Percentiles rank a stretch among this genome's conserved stretches.
Conservation (phyloP, 2,329 filamentous ascomycete genomes). For the Aspergillus unguis region DNA sequence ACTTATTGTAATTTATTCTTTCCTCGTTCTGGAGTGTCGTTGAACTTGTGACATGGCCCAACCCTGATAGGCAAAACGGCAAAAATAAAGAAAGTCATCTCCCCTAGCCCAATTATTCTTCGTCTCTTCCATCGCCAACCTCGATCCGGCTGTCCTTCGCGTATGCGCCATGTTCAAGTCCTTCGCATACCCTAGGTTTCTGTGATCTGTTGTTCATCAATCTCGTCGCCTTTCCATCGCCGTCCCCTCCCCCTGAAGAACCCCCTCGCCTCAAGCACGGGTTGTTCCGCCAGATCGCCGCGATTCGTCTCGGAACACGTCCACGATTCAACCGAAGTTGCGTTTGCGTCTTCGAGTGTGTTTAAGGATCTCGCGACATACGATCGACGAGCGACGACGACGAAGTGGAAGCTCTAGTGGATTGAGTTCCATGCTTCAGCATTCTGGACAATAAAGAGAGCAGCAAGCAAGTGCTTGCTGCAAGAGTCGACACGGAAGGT, state of each 20-base stretch:
- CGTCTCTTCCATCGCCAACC: conserved; percentile 16
- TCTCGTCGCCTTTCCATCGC: conserved; percentile 4
- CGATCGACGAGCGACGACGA: conserved; percentile 18
- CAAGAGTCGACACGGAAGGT: conserved; percentile 48
- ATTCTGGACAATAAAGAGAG: conserved; percentile 44
- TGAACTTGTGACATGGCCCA: conserved; percentile 20
- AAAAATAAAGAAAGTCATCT: conserved; percentile 10
- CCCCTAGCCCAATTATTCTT: conserved; percentile 12
- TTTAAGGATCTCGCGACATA: conserved; percentile 25
- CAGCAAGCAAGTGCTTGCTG: conserved; percentile 49
- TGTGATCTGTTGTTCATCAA: conserved; percentile 26
- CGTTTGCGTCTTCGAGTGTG: conserved; percentile 1
- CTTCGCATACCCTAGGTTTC: conserved; percentile 28
- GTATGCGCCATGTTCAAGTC: conserved; percentile 35
- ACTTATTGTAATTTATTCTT: conserved; percentile 17
- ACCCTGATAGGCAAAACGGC: conserved; percentile 11
- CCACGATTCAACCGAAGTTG: conserved; percentile 4
- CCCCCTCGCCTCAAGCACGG: conserved; percentile 5
- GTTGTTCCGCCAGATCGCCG: conserved; percentile 4
- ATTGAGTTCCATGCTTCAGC: conserved; percentile 46
- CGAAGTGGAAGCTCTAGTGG: conserved; percentile 22
- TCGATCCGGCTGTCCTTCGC: conserved; percentile 22
- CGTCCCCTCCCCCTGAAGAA: conserved; percentile 19
- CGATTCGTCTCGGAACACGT: conserved; percentile 8
- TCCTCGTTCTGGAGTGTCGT: background rate